Evolutionary conservation across 371 early-diverging fungal species (phyloP).

Genomic region (Circinella umbellata): DNA sequence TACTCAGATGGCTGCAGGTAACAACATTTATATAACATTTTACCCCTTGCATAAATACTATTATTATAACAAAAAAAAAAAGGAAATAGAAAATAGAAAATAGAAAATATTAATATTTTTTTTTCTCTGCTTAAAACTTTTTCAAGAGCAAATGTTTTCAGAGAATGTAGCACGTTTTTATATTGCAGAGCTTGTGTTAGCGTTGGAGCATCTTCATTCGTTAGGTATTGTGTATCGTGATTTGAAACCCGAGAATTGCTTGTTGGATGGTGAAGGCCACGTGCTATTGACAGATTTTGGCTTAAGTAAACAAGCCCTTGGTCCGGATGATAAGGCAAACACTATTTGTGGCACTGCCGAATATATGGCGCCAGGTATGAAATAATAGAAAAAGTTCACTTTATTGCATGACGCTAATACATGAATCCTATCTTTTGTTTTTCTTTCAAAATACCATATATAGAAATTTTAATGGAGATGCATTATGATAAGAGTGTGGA

Average conservation of each 20-base stretch:
- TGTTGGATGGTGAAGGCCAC: slow-evolving; percentile 81
- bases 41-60: neutral
- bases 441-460: neutral
- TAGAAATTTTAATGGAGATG: slow-evolving; percentile 78
- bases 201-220: slow-evolving; percentile 88
- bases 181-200: slow-evolving; percentile 85
- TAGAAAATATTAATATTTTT: too few relatives aligned
- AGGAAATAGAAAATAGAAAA: too few relatives aligned
- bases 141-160: slow-evolving; percentile 78
- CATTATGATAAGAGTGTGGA: slow-evolving; percentile 89
- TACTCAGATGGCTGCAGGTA: slow-evolving; percentile 83
- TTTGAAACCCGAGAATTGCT: slow-evolving; percentile 90
- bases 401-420: neutral
- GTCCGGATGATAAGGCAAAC: slow-evolving; percentile 54
- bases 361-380: slow-evolving; percentile 79
- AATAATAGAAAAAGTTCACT: neutral
- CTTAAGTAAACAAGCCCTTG: slow-evolving; percentile 78
- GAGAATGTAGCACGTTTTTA: slow-evolving; percentile 83
- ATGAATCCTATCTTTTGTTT: neutral
- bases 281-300: slow-evolving; percentile 95
- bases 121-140: neutral
- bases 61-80: neutral
- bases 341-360: slow-evolving; percentile 95
- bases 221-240: slow-evolving; percentile 90
- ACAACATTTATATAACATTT: slow-evolving; percentile 2